These are phyloP conservation scores for Marasmius oreades DNA, from an alignment of 1,284 basidiomycete genomes.

Conservation along the genomic window DNA sequence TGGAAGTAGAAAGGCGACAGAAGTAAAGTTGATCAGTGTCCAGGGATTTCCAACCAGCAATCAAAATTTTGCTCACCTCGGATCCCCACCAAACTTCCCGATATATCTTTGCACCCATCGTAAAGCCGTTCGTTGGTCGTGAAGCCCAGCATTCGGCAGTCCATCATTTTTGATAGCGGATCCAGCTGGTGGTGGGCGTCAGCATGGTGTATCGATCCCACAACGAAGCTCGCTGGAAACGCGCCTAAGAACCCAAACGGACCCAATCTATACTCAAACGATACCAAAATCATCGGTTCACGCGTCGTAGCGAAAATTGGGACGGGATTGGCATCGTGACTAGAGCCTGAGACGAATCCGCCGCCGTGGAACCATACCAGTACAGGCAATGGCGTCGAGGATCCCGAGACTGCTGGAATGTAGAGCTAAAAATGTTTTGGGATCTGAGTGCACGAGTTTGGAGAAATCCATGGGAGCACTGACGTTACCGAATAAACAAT, in stretches of 20 bases:
- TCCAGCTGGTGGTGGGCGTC: neutral
- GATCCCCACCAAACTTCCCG: slow-evolving; percentile 15
- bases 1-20: too few species aligned
- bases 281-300: slow-evolving; percentile 35
- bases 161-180: slow-evolving; percentile 20
- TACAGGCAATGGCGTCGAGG: slow-evolving; percentile 27
- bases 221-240: neutral
- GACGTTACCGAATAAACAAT: slow-evolving; percentile 41
- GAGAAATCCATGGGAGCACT: slow-evolving; percentile 1
- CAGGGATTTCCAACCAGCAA: too few species aligned
- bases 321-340: slow-evolving; percentile 25
- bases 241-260: slow-evolving; percentile 38
- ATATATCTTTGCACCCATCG: slow-evolving; percentile 19
- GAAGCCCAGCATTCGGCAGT: slow-evolving; percentile 32
- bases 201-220: neutral
- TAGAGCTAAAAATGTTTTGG: slow-evolving; percentile 24
- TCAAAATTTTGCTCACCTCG: neutral
- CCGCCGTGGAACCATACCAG: slow-evolving; percentile 37
- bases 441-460: neutral
- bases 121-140: slow-evolving; percentile 37
- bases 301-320: slow-evolving; percentile 21
- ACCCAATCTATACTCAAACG: slow-evolving; percentile 39
- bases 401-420: slow-evolving; percentile 22
- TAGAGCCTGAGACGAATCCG: slow-evolving; percentile 33
- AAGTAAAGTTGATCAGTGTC: too few species aligned